These are phyloP conservation scores for Tulasnella calospora DNA, from an alignment of 768 basidiomycete genomes.

Conservation along the genomic window DNA sequence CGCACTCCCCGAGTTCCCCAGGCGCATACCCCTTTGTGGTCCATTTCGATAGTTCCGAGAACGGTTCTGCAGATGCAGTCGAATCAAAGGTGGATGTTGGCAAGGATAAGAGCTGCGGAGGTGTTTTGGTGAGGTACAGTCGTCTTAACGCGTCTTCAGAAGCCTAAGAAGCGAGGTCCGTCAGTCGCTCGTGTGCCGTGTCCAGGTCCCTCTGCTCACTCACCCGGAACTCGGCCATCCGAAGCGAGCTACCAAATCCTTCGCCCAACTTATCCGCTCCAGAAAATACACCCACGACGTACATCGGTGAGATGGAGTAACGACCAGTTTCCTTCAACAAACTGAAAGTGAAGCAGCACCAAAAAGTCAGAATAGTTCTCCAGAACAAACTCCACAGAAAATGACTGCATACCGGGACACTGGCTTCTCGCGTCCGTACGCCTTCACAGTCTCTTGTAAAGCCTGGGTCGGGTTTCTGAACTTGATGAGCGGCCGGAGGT, in stretches of 20 bases:
- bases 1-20: conserved; percentile 20
- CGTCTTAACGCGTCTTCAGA: conserved; percentile 81
- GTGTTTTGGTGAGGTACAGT: conserved; percentile 74
- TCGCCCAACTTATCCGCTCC: conserved; percentile 83
- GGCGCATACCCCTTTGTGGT: conserved; percentile 3
- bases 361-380: background rate
- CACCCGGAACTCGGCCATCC: conserved; percentile 93
- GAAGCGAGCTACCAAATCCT: conserved; percentile 86
- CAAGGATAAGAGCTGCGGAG: conserved; percentile 59
- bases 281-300: conserved; percentile 91
- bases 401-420: conserved; percentile 56
- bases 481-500: conserved; percentile 72
- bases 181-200: background rate
- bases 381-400: background rate
- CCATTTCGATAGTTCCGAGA: background rate
- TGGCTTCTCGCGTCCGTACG: conserved; percentile 61
- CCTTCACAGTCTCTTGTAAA: conserved; percentile 63
- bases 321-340: conserved; percentile 91
- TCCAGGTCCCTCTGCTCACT: background rate
- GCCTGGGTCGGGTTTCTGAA: conserved; percentile 79
- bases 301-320: conserved; percentile 82
- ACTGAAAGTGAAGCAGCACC: conserved; percentile 39
- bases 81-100: conserved; percentile 69
- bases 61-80: background rate
- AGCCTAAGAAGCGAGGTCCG: conserved; percentile 45